Evolutionary conservation across 208 protist species (phyloP).

Genomic region (Crithidia acanthocephali): DNA sequence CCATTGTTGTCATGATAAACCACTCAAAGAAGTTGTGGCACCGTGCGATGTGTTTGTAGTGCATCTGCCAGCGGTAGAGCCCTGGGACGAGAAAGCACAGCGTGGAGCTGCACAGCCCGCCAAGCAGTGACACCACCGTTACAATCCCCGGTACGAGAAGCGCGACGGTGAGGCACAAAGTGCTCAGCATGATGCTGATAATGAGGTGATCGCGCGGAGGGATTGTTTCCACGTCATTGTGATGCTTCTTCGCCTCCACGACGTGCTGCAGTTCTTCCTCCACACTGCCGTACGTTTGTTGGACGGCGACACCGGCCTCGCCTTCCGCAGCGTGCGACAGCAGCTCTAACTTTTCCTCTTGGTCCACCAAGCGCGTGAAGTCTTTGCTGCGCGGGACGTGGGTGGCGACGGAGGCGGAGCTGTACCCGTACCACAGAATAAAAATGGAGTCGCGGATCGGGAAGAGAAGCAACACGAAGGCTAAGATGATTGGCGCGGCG

Average conservation of each 20-base stretch:
- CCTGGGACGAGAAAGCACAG: conserved; percentile 50
- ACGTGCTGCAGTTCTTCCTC: conserved; percentile 29
- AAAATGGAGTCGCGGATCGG: conserved; percentile 83
- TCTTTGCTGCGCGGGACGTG: conserved; percentile 60
- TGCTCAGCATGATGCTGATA: conserved; percentile 61
- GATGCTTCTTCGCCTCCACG: conserved; percentile 39
- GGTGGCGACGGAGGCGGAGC: conserved; percentile 58
- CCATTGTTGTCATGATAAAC: conserved; percentile 43
- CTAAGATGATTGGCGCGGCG: conserved; percentile 60
- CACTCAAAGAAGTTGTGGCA: conserved; percentile 33
- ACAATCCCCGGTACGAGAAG: conserved; percentile 64
- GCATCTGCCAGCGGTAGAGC: conserved; percentile 64
- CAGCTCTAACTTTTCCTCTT: conserved; percentile 48
- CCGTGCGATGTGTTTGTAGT: conserved; percentile 35
- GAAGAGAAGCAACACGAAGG: conserved; percentile 72
- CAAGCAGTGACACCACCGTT: conserved; percentile 59
- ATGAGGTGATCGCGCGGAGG: conserved; percentile 60
- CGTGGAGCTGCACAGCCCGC: conserved; percentile 63
- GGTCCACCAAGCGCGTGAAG: conserved; percentile 40
- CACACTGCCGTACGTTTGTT: conserved; percentile 19
- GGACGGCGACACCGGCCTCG: background rate
- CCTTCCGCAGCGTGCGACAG: conserved; percentile 7
- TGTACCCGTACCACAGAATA: conserved; percentile 80
- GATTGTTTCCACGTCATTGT: conserved; percentile 51
- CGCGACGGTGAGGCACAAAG: conserved; percentile 51